A percentile compares a stretch with the other conserved stretches of the same genome.
Conservation (phyloP, 306 rosid species). For the Cicer yamashitae region DNA sequence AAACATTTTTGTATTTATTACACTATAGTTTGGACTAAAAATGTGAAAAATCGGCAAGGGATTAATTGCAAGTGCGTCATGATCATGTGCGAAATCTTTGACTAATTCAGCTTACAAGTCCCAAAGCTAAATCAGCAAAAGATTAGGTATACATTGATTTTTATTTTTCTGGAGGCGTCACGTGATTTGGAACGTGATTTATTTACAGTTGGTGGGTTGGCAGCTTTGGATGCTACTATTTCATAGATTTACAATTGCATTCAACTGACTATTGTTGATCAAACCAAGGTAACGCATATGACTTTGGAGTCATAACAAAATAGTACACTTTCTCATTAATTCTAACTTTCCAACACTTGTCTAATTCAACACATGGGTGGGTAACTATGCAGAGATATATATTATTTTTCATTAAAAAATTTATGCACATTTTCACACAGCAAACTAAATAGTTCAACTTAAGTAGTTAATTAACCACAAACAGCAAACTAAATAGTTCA, state of each 20-base stretch:
- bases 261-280: constrained; percentile 41
- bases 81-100: constrained; percentile 82
- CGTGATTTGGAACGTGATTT: constrained; percentile 78
- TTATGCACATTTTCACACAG: too few relatives aligned
- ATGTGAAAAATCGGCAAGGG: constrained; percentile 45
- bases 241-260: constrained; percentile 51
- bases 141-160: constrained; percentile 43
- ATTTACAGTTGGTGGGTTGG: constrained; percentile 50
- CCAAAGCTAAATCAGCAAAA: constrained; percentile 66
- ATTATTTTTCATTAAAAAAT: too few relatives aligned
- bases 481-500: too few relatives aligned
- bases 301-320: background rate
- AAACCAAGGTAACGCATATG: constrained; percentile 49
- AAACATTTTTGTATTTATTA: background rate
- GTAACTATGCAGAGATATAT: too few relatives aligned
- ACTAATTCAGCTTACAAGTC: constrained; percentile 67
- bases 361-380: too few relatives aligned
- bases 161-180: constrained; percentile 42
- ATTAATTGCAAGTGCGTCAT: constrained; percentile 45
- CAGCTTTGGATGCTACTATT: constrained; percentile 75
- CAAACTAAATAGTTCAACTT: too few relatives aligned
- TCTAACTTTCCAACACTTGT: too few relatives aligned
- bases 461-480: too few relatives aligned
- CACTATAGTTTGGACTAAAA: constrained; percentile 36
- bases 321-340: too few relatives aligned